Evolutionary conservation across 257 asterid genomes (phyloP), one percentile per base, ranked within the genome.

Genomic region (Jacaranda mimosifolia): DNA sequence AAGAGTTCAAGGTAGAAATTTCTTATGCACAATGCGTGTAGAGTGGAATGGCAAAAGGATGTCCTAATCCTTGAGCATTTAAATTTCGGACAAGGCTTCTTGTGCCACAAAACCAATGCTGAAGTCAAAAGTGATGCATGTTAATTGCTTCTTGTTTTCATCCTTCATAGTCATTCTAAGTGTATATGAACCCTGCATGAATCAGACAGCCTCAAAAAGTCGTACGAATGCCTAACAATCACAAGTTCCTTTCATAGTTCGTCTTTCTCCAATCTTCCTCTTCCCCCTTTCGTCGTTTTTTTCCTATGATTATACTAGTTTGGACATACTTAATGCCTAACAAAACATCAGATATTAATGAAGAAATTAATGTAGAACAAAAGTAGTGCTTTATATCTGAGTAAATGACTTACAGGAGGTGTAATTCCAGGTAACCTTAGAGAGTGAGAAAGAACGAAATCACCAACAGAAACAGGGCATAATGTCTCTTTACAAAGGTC

Each of bases 91-190:
- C 70, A 62, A 79, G 60, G 68, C 45, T 46, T 77, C 80, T 17
- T 40, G 49, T 6, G 80, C 73, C 14, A 70, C 4, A 68, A 82
- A 77, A 26, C 81, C 79, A 18, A 85, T 67, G 79, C 75, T 85
- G 79, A 85, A 85, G 45, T 68, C 63, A 60, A 85, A 85, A 53
- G 70, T 85, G 51, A 85, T 79, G 82, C 88, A 85, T 49, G 81
- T 68, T 81, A 85, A 9, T 69, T 75, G 78, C 46, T 56, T 69
- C 70, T 77, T 48, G 73, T 68, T 56, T 48, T 56, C 84, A 36
- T 78, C 80, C 38, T 43, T 21, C 85, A 83, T 67, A 0, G 36
- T 77, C 87, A 85, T 83, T 39, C 42, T 71, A 62, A 83, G 79
- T 6, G 80, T 65, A 79, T 85, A 85, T 4, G 75, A 82, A 19